phyloP scores from a whole-genome alignment of 2,329 filamentous ascomycete species.

The Periconia sp. region DNA sequence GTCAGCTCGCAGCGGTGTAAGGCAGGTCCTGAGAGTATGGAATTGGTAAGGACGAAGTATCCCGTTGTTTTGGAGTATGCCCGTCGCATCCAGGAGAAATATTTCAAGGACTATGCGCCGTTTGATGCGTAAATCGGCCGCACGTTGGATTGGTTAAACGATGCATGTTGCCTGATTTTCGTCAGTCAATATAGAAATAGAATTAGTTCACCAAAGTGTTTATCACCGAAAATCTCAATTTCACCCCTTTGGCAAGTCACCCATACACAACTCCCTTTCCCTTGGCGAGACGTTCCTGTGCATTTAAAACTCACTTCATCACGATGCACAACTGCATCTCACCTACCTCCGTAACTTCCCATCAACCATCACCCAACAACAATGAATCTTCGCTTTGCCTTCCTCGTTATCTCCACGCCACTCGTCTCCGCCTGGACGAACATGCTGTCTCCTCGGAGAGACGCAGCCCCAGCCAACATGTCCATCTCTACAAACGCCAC shows the following conservation, averaged over 20 bases:
- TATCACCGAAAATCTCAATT: too few relatives aligned
- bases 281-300: too few relatives aligned
- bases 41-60: conserved; percentile 49
- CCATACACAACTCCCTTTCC: too few relatives aligned
- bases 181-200: too few relatives aligned
- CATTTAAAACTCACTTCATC: background rate
- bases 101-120: conserved; percentile 60
- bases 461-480: too few relatives aligned
- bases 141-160: background rate
- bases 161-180: too few relatives aligned
- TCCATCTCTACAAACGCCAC: background rate
- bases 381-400: background rate
- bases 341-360: background rate
- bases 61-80: conserved; percentile 60
- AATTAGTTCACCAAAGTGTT: too few relatives aligned
- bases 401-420: background rate
- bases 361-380: background rate
- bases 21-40: conserved; percentile 53
- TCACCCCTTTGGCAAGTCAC: too few relatives aligned
- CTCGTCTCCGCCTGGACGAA: background rate
- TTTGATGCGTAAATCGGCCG: background rate
- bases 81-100: conserved; percentile 55
- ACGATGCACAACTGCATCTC: background rate
- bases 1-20: conserved; percentile 54
- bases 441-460: background rate